Conservation (phyloP, 2,329 filamentous ascomycete species). For the Teratosphaeria destructans region DNA sequence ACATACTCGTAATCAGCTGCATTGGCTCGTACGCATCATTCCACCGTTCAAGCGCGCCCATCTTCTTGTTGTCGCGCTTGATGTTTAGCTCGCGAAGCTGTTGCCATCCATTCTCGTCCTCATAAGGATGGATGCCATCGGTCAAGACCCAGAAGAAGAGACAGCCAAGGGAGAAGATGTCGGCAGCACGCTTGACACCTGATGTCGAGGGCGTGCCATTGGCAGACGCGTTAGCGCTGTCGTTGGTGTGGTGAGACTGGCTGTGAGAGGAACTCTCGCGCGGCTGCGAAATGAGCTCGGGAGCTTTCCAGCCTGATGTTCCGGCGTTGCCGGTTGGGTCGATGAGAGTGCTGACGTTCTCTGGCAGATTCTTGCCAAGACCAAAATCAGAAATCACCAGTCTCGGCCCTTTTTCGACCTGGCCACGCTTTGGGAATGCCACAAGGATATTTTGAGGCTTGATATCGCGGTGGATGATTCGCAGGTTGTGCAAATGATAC, state of each 20-base stretch:
- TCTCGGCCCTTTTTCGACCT: conserved; percentile 56
- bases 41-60: conserved; percentile 44
- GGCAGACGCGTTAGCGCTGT: conserved; percentile 47
- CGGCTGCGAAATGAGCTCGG: conserved; percentile 66
- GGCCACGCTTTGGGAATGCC: conserved; percentile 55
- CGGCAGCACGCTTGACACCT: conserved; percentile 87
- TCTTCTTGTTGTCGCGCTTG: conserved; percentile 69
- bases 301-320: conserved; percentile 92
- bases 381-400: conserved; percentile 96
- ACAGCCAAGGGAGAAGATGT: conserved; percentile 92
- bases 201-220: conserved; percentile 39
- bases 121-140: conserved; percentile 82
- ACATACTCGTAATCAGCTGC: conserved; percentile 77
- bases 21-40: conserved; percentile 79
- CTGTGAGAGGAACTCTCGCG: conserved; percentile 35
- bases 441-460: conserved; percentile 98
- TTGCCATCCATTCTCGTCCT: conserved; percentile 89
- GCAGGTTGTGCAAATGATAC: conserved; percentile 76
- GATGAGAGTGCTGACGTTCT: conserved; percentile 86
- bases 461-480: conserved; percentile 92
- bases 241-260: conserved; percentile 31
- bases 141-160: conserved; percentile 99
- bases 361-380: conserved; percentile 91
- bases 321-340: conserved; percentile 91
- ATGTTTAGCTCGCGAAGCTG: conserved; percentile 81